Evolutionary conservation across 1,139 yeast species (phyloP).

Genomic region (Diutina mesorugosa): DNA sequence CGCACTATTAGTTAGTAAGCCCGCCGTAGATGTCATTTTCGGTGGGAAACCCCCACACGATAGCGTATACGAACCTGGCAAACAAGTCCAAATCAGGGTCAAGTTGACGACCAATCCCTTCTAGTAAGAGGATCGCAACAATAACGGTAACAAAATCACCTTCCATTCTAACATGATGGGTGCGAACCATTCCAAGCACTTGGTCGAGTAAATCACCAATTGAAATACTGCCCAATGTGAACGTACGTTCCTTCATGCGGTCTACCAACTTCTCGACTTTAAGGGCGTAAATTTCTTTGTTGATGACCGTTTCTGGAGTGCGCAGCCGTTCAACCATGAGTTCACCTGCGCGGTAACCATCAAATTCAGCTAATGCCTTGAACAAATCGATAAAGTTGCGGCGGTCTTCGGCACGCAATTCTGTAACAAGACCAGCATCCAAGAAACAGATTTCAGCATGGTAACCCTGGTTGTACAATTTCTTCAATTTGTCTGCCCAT

Average conservation of each 20-base stretch:
- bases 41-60: conserved; percentile 46
- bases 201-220: conserved; percentile 85
- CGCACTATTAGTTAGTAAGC: conserved; percentile 41
- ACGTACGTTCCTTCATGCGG: conserved; percentile 74
- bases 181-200: conserved; percentile 81
- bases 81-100: conserved; percentile 89
- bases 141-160: conserved; percentile 92
- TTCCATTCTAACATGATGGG: conserved; percentile 95
- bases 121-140: conserved; percentile 77
- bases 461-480: conserved; percentile 48
- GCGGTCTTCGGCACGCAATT: conserved; percentile 63
- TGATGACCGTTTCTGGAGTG: conserved; percentile 85
- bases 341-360: conserved; percentile 91
- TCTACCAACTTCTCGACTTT: conserved; percentile 77
- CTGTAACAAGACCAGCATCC: conserved; percentile 90
- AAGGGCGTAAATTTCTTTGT: conserved; percentile 73
- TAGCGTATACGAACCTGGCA: conserved; percentile 79
- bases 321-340: conserved; percentile 89
- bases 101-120: conserved; percentile 89
- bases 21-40: conserved; percentile 11
- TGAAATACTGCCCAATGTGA: conserved; percentile 83
- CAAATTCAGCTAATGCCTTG: conserved; percentile 80
- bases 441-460: conserved; percentile 83
- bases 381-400: conserved; percentile 81
- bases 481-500: conserved; percentile 38